Conservation (phyloP, 768 basidiomycete genomes). For the Boletus huronensis region DNA sequence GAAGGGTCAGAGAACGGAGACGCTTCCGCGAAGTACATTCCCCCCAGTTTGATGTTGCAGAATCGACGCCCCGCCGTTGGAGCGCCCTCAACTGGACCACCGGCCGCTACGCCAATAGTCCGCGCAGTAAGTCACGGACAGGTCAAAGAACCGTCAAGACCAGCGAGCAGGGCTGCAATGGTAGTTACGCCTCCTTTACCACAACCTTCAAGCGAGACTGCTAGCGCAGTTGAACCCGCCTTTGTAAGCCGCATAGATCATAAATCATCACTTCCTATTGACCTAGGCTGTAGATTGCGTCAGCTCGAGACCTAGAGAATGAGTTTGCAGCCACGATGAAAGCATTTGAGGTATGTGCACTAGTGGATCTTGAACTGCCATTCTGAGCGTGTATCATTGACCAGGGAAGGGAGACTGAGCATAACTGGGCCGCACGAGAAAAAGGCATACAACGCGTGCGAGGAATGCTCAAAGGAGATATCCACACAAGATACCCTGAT, state of each 20-base stretch:
- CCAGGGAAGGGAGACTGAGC: constrained; percentile 94
- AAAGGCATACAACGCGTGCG: constrained; percentile 71
- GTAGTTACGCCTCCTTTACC: constrained; percentile 41
- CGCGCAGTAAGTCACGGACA: constrained; percentile 50
- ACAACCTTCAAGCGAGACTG: constrained; percentile 40
- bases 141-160: constrained; percentile 49
- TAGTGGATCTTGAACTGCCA: not conserved
- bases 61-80: constrained; percentile 47
- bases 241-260: constrained; percentile 50
- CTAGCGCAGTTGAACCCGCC: constrained; percentile 54
- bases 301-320: constrained; percentile 75
- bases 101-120: constrained; percentile 32
- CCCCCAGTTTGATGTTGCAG: constrained; percentile 66
- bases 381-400: constrained; percentile 3
- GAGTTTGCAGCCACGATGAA: constrained; percentile 81
- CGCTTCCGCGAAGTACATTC: constrained; percentile 46
- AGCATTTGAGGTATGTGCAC: constrained; percentile 65
- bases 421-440: constrained; percentile 90
- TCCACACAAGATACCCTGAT: constrained; percentile 68
- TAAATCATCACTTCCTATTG: not conserved
- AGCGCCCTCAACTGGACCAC: constrained; percentile 22
- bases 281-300: constrained; percentile 63
- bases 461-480: constrained; percentile 87
- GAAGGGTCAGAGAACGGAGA: constrained; percentile 58
- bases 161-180: constrained; percentile 57